A percentile compares a stretch with the other conserved stretches of the same genome.
phyloP scores from a whole-genome alignment of 2,329 filamentous ascomycete species.

The Curvularia spicifera region DNA sequence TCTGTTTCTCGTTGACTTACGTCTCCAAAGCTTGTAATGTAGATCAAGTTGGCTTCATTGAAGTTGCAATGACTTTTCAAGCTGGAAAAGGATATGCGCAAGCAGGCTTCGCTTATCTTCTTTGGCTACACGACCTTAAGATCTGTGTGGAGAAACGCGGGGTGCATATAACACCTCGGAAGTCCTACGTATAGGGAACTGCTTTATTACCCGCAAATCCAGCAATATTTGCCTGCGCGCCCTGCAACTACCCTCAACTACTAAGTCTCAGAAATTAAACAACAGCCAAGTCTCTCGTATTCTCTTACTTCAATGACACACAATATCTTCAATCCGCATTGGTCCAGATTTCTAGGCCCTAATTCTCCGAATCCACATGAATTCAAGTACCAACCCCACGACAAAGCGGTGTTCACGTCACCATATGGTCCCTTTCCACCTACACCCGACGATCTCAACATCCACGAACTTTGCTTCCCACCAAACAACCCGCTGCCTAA shows the following conservation, averaged over 20 bases:
- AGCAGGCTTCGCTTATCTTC: neutral
- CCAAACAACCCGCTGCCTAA: constrained; percentile 30
- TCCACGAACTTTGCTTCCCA: constrained; percentile 43
- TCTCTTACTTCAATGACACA: constrained; percentile 21
- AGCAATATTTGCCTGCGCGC: neutral
- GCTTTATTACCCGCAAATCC: neutral
- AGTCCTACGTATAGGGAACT: neutral
- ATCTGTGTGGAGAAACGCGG: neutral
- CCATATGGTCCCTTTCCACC: constrained; percentile 40
- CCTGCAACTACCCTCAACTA: too few relatives aligned
- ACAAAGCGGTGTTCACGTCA: constrained; percentile 29
- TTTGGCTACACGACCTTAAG: neutral
- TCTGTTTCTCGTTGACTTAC: constrained; percentile 10
- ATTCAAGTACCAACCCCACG: constrained; percentile 29
- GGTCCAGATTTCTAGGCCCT: constrained; percentile 35
- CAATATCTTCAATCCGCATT: constrained; percentile 35
- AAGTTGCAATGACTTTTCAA: neutral
- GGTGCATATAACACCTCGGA: neutral
- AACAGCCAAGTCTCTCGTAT: neutral
- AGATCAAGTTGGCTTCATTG: too few relatives aligned
- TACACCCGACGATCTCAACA: constrained; percentile 35
- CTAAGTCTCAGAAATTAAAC: neutral
- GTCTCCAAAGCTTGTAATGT: too few relatives aligned
- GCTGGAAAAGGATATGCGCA: neutral
- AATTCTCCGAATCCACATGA: constrained; percentile 32